Base-by-base conservation (phyloP, 345 rosid species). In the Excoecaria agallocha region DNA sequence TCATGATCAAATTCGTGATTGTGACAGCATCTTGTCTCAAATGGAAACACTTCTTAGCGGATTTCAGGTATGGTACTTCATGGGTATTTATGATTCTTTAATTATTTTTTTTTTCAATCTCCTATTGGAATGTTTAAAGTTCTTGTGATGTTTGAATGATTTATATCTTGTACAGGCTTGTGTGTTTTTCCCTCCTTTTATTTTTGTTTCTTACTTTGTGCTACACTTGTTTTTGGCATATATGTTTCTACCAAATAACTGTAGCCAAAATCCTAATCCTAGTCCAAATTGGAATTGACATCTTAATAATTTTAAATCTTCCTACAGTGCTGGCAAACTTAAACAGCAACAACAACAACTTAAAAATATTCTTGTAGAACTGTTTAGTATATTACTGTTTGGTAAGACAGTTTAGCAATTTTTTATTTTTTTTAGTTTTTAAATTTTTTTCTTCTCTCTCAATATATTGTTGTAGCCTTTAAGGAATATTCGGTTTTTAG, bases 21-120 rank as follows among this genome's bases (percentile, higher is more conserved):
- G 99, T 73, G 98, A 93, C 82, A 74, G 78, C 84, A 95, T 95
- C 71, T 84, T 95, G 84, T 88, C 98, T 66, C 98, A 95, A 77
- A 93, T 95, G 98, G 99, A 95, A 82, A 89, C 92, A 59, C 96
- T 93, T 75, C 94, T 95, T 12, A 87, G 89, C 86, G 97, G 97
- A 76, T 95, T 95, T 88, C 99, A 93, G 97, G 98, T 91, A 86
- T 72, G 11, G 3, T 74, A 57, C 20, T 37, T 35, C 20, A 25
- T n/a, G 22, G 19, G 30, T 64, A 45, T 59, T 30, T 58, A 12
- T 43, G 38, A 25, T 59, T 54, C 8, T 60, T 39, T 39, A 63
- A 2, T 39, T 2, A 6, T n/a, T 19, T 39, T n/a, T 1, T 55
- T 19, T 58, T 58, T 11, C 1, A 19, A 20, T 66, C 17, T 2